Base-by-base conservation (phyloP, 176 grass and related monocot genomes). In the Eremochloa ophiuroides region DNA sequence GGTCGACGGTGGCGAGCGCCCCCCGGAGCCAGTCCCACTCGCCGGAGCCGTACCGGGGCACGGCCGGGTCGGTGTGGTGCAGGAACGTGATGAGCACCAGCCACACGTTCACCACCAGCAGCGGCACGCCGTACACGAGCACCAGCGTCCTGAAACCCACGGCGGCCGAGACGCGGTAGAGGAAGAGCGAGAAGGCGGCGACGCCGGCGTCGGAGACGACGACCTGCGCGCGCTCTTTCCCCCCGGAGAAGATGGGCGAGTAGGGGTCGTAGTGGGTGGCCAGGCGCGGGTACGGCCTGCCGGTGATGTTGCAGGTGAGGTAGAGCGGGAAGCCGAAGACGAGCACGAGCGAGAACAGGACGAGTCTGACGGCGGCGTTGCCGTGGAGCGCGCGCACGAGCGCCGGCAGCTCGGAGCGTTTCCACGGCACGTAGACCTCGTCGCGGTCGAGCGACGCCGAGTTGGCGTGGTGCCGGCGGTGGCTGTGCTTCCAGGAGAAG, bases 301-400 rank as follows among this genome's bases (percentile, higher is more conserved):
- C 89, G 25, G 85, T 84, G 20, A 87, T 81, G 64, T 91, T 91
- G 76, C 84, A 81, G 13, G 84, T 80, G 8, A 87, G 70, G 71
- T 91, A 91, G 4, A 91, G 61, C 16, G 89, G 89, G 81, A 85
- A 87, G 68, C 89, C 89, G 27, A 91, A 64, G 62, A 72, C 87
- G 46, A 91, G 76, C 50, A 74, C 82, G 28, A 73, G 0, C 41
- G 14, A 1, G 10, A 91, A 38, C 5, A 50, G 62, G 10, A 43
- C 29, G 7, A 81, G 16, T 12, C 89, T 61, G 40, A 85, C 53
- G 53, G 53, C 89, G 18, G 61, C 39, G 9, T 85, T 87, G 75
- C 58, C 76, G 31, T 65, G 62, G 7, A 91, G 23, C 61, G 73
- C 76, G 10, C 29, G 71, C 1, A 38, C 3, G 69, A 81, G 66